A percentile compares a stretch with the other conserved stretches of the same genome.
Conservation (phyloP, 306 rosid genomes). For the Dryas alaskensis region DNA sequence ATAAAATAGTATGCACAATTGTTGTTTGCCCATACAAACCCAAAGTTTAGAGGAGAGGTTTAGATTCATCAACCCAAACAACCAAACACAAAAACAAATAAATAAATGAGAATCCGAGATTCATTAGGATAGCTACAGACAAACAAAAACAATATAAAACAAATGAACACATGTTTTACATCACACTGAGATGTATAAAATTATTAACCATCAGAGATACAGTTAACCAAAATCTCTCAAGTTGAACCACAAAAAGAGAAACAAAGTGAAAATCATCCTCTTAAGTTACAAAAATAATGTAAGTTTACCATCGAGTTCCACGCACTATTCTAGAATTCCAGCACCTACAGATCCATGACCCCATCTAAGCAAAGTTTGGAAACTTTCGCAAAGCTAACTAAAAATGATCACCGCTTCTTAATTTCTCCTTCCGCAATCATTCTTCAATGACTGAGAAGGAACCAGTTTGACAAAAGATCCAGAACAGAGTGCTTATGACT, state of each 20-base stretch:
- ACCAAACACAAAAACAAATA: not conserved
- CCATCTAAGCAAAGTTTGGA: slow-evolving; percentile 43
- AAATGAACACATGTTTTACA: not conserved
- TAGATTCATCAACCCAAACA: too few relatives aligned
- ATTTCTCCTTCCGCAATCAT: slow-evolving; percentile 41
- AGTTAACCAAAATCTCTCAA: slow-evolving; percentile 37
- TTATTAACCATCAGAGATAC: slow-evolving; percentile 25
- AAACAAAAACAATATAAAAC: slow-evolving; percentile 2
- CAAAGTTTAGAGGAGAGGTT: too few relatives aligned
- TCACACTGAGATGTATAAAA: slow-evolving; percentile 33
- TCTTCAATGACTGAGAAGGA: slow-evolving; percentile 38
- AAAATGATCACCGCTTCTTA: slow-evolving; percentile 30
- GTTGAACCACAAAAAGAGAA: slow-evolving; percentile 39
- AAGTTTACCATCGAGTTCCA: slow-evolving; percentile 45
- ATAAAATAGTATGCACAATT: too few relatives aligned
- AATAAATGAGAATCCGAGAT: not conserved
- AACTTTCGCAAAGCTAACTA: slow-evolving; percentile 50
- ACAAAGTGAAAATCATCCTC: slow-evolving; percentile 16
- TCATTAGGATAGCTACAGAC: not conserved
- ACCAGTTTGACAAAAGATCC: slow-evolving; percentile 27
- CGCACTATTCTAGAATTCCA: slow-evolving; percentile 32
- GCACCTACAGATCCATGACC: slow-evolving; percentile 40
- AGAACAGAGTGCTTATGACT: slow-evolving; percentile 34
- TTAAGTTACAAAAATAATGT: slow-evolving; percentile 70
- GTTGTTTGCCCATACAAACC: too few relatives aligned